These are phyloP conservation scores for Silene vulgaris DNA, from an alignment of 179 eudicot species.

Conservation along the genomic window DNA sequence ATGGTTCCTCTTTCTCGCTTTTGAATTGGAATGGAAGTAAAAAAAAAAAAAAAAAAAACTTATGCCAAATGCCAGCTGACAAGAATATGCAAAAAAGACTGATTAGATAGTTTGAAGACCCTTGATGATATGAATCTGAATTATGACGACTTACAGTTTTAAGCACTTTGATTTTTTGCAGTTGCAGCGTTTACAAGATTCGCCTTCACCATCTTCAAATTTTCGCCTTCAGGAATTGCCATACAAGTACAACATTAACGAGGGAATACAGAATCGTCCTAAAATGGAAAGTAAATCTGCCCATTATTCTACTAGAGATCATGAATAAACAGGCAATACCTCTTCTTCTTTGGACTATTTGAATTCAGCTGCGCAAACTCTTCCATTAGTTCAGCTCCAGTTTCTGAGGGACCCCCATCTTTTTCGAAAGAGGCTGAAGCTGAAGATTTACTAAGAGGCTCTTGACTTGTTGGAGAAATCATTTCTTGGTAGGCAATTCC, in stretches of 20 bases:
- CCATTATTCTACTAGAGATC: background rate
- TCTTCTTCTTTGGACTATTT: conserved; percentile 84
- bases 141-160: conserved; percentile 57
- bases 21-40: too few relatives aligned
- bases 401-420: conserved; percentile 33
- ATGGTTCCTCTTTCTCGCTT: too few relatives aligned
- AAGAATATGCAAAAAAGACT: too few relatives aligned
- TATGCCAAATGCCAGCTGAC: too few relatives aligned
- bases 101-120: background rate
- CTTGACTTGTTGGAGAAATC: conserved; percentile 35
- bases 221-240: conserved; percentile 45
- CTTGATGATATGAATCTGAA: background rate
- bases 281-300: conserved; percentile 7
- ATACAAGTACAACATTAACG: conserved; percentile 6
- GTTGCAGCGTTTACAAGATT: conserved; percentile 73
- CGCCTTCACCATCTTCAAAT: conserved; percentile 48
- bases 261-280: conserved; percentile 10
- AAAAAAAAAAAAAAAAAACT: too few relatives aligned
- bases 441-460: conserved; percentile 28
- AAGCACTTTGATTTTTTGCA: conserved; percentile 83
- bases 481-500: conserved; percentile 37
- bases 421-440: conserved; percentile 33
- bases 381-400: conserved; percentile 38
- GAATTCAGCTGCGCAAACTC: conserved; percentile 45
- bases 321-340: conserved; percentile 35